Base-by-base conservation (phyloP, 2,329 filamentous ascomycete genomes). In the Zelopaecilomyces penicillatus region DNA sequence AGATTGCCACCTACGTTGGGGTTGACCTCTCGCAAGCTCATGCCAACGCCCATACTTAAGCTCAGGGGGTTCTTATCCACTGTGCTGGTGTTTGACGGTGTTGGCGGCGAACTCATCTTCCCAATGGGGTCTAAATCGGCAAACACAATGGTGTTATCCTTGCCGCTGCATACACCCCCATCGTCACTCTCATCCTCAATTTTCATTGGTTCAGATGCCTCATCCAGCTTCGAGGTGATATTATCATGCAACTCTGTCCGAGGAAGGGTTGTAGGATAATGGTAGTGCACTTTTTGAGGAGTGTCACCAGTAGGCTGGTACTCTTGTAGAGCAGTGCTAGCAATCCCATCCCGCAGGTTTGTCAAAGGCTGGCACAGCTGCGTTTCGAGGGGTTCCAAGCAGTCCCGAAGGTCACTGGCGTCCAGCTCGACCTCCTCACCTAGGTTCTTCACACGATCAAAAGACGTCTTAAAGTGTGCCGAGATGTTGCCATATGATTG, bases 291-390 rank as follows among this genome's bases (percentile, higher is more conserved):
- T 66, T 90, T 93, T 58, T 85, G 80, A 0, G 93, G 93, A 1
- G 93, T 97, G 39, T 84, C 75, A 42, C 93, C 91, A 0, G 93
- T 97, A 0, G 86, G 78, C 33, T 79, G 71, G 62, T 97, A 97
- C 60, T 96, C 89, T 43, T 81, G 75, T 42, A 97, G 72, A 4
- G 71, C 65, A 1, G 82, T 80, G 39, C 65, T 68, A 11, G 75
- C 67, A 39, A 95, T 78, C n/a, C 80, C 75, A 12, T 80, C 73
- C 6, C 87, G 80, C 28, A 98, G 78, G 39, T 81, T 74, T 28
- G 73, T 67, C 5, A 97, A 77, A 6, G 88, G 85, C 52, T 80
- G 75, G 50, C 82, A 80, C 8, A 94, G 64, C 7, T 74, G 71
- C 30, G 68, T 63, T 2, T 70, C 64, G 4, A 95, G 69, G 6